These are phyloP conservation scores for Barnettozyma hawaiiensis DNA, from an alignment of 1,139 yeast species.

Conservation along the genomic window DNA sequence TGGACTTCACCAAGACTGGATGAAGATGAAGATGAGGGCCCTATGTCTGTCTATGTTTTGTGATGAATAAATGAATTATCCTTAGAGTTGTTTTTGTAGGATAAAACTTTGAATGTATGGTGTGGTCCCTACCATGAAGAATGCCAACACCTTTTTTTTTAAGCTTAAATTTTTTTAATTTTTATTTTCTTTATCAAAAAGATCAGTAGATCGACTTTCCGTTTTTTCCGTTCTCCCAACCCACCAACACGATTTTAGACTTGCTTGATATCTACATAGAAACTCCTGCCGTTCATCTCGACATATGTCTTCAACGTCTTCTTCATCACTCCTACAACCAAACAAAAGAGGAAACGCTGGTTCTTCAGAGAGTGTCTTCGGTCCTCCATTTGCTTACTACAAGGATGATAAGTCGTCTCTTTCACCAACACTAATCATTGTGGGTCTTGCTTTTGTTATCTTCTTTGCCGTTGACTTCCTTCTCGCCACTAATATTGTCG, in stretches of 20 bases:
- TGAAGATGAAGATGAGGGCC: background rate
- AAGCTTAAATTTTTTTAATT: background rate
- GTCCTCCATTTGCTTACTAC: conserved; percentile 24
- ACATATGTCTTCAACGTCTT: background rate
- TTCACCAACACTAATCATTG: conserved; percentile 21
- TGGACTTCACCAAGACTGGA: conserved; percentile 54
- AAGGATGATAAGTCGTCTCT: conserved; percentile 19
- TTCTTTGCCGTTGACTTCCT: conserved; percentile 27
- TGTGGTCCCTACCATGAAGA: background rate
- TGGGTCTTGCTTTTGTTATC: conserved; percentile 25
- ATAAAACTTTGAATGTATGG: no score
- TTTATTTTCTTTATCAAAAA: conserved; percentile 8
- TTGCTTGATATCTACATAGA: background rate
- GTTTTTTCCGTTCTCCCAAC: no score
- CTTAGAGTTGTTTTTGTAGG: background rate
- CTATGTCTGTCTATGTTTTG: conserved; percentile 1
- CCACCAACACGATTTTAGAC: background rate
- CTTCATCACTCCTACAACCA: background rate
- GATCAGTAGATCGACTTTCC: conserved; percentile 3
- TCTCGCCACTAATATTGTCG: conserved; percentile 30
- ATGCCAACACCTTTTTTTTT: background rate
- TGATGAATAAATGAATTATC: background rate
- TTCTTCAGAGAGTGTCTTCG: conserved; percentile 22
- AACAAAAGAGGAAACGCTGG: background rate
- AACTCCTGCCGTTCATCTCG: background rate